Evolutionary conservation across 306 rosid species (phyloP), one percentile per base, ranked within the genome.

Genomic region (Glycine soja): DNA sequence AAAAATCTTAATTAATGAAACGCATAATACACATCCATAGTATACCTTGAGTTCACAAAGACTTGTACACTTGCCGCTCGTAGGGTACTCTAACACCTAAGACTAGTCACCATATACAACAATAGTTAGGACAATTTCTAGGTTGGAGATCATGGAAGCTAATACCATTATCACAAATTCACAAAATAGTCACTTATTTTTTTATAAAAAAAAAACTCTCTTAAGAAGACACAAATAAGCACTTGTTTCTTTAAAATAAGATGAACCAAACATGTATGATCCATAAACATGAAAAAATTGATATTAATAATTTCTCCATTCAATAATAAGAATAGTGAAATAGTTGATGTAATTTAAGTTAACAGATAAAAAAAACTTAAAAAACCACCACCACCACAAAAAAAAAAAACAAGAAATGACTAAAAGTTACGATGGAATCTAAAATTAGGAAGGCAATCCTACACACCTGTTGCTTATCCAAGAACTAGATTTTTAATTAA

Each of bases 61-160:
- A 70, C 74, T 45, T 18, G 57, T 19, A 65, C 47, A 64, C 70
- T 34, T 64, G 47, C 70, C 38, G 19, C 18, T 69, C 74, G 19
- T 45, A 16, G 14, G 30, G 30, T 24, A n/a, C n/a, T n/a, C 9
- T 3, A 5, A 15, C 53, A 54, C 59, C 8, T 53, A 68, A 51
- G 8, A 3, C 6, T 3, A 5, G 32, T 45, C 24, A 43, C 43
- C 75, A 59, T 34, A 7, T 32, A 16, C 34, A 80, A 71, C 13
- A 14, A 71, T 18, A 46, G n/a, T 70, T 34, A 32, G 40, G 30
- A 80, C 46, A 62, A 68, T 19, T 40, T 40, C 15, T 53, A 66
- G 42, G 32, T 53, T 30, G 42, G 18, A 74, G 63, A 54, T 65
- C 70, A 74, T 30, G 66, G 51, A 80, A 73, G 52, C 47, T 42